Evolutionary conservation across 2,329 filamentous ascomycete genomes (phyloP).

Genomic region (Ophiostoma australiae): DNA sequence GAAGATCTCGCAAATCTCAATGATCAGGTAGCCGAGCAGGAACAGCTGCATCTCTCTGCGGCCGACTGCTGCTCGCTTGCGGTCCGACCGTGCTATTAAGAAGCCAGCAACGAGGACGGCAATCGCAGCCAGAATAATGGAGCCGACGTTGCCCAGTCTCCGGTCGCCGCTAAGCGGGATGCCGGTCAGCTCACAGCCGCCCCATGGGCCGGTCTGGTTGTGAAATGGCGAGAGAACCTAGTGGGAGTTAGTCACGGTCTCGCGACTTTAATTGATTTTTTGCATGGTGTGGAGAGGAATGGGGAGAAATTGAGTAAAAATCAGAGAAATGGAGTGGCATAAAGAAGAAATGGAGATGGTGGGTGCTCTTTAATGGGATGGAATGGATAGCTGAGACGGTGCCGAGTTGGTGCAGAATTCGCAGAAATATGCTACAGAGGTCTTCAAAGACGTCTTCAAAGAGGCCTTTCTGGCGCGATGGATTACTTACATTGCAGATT

Average conservation of each 20-base stretch:
- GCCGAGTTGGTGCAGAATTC: not conserved
- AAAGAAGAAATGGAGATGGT: not conserved
- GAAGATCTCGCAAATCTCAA: slow-evolving; percentile 95
- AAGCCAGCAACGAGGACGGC: slow-evolving; percentile 65
- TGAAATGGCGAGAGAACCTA: slow-evolving; percentile 61
- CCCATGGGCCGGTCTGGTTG: slow-evolving; percentile 56
- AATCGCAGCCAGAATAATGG: slow-evolving; percentile 74
- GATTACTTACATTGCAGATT: slow-evolving; percentile 68
- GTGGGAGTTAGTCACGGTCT: slow-evolving; percentile 15
- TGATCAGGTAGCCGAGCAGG: slow-evolving; percentile 75
- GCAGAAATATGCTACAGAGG: not conserved
- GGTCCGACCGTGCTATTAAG: slow-evolving; percentile 74
- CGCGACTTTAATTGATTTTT: not conserved
- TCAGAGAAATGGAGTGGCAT: not conserved
- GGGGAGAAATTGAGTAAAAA: not conserved
- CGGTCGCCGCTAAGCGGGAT: slow-evolving; percentile 63
- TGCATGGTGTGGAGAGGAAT: slow-evolving; percentile 2
- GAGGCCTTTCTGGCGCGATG: not conserved
- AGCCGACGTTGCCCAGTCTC: slow-evolving; percentile 81
- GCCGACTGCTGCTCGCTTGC: slow-evolving; percentile 89
- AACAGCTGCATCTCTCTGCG: slow-evolving; percentile 97
- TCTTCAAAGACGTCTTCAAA: not conserved
- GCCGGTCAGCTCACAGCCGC: slow-evolving; percentile 69
- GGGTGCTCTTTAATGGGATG: not conserved
- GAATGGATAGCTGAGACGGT: not conserved